Evolutionary conservation across 192 early-diverging fungal genomes (phyloP), one percentile per base, ranked within the genome.

Genomic region (Podila epicladia): DNA sequence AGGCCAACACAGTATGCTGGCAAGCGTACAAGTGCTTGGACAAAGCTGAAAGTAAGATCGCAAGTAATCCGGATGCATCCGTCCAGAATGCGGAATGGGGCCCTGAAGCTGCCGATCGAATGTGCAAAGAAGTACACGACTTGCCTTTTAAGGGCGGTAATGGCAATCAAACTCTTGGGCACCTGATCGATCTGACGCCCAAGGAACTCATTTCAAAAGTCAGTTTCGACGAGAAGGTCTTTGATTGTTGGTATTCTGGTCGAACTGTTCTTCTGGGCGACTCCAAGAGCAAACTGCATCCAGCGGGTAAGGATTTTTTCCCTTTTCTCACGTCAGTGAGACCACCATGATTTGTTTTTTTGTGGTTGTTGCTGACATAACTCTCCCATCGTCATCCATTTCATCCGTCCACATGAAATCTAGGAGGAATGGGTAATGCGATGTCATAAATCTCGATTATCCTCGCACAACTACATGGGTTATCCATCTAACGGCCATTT

Each of bases 141-240:
- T 49, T 62, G 31, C 58, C 68, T 2, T 29, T 60, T 22, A 37
- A 24, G 5, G 68, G 68, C 5, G 55, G 35, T 2, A 37, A 29
- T 19, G 32, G n/a, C 9, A 19, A 20, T 6, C 15, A 26, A 31
- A 70, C 68, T 19, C 19, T 70, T 24, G 68, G 68, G 4, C 24
- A 70, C 17, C 29, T 70, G 7, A 62, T 62, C 9, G 68, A 60
- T 6, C 24, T 12, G 35, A 50, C 68, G 7, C 58, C 57, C 1
- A 48, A 48, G 58, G 58, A 70, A 0, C 26, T 32, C 19, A 49
- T 70, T 26, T 70, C 68, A 7, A 70, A 70, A 58, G 68, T 70
- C 29, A 41, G 59, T 22, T 48, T 70, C 5, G 68, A 70, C 28
- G 68, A 70, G 19, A 70, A 70, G 45, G 45, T 70, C 5, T 70